Conservation (phyloP, 2,329 filamentous ascomycete species). For the Thelonectria rubi region DNA sequence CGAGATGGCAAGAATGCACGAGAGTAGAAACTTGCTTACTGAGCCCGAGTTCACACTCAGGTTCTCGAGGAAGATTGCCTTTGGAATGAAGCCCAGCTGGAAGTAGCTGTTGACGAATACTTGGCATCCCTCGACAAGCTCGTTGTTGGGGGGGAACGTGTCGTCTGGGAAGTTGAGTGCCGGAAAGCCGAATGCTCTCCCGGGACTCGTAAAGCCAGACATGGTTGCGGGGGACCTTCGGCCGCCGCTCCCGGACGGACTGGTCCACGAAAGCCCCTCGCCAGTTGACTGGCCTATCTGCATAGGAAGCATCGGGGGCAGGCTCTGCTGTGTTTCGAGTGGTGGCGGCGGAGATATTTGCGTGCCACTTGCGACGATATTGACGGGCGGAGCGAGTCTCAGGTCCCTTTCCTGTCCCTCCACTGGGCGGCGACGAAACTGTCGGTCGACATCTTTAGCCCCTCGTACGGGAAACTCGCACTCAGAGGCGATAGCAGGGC, state of each 20-base stretch:
- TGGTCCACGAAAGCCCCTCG: slow-evolving; percentile 5
- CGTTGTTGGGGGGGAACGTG: slow-evolving; percentile 35
- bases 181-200: not conserved
- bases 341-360: not conserved
- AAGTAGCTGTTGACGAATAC: slow-evolving; percentile 44
- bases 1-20: slow-evolving; percentile 44
- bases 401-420: not conserved
- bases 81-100: slow-evolving; percentile 47
- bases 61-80: slow-evolving; percentile 43
- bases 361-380: not conserved
- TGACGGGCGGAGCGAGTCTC: not conserved
- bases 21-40: slow-evolving; percentile 43
- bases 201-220: not conserved
- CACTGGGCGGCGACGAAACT: slow-evolving; percentile 25
- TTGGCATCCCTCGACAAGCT: slow-evolving; percentile 43
- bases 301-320: not conserved
- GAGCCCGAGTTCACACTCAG: slow-evolving; percentile 32
- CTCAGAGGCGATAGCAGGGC: slow-evolving; percentile 21
- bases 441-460: slow-evolving; percentile 34
- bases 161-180: slow-evolving; percentile 5
- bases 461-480: slow-evolving; percentile 36
- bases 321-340: not conserved
- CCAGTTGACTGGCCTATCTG: not conserved
- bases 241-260: slow-evolving; percentile 1
- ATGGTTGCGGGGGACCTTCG: not conserved